Evolutionary conservation across 352 stramenopile genomes (phyloP).

Genomic region (Blastocystis sp.): DNA sequence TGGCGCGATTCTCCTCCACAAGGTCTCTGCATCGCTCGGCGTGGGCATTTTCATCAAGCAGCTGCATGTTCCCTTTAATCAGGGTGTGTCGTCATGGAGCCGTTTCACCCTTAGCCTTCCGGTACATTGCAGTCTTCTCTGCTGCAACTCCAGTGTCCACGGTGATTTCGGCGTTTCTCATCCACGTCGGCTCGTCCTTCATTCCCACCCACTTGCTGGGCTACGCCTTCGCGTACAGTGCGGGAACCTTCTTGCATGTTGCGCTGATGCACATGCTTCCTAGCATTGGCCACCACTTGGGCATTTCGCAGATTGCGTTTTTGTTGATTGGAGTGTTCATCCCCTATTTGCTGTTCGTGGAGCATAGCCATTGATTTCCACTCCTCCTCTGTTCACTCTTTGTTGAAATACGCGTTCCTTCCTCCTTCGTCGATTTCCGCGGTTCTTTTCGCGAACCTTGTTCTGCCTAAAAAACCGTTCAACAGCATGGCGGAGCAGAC

Average conservation of each 20-base stretch:
- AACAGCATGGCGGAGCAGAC: conserved; percentile 55
- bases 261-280: conserved; percentile 48
- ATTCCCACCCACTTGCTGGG: conserved; percentile 38
- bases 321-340: conserved; percentile 45
- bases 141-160: conserved; percentile 35
- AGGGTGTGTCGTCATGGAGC: not conserved
- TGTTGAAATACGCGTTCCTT: conserved; percentile 36
- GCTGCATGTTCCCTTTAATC: conserved; percentile 39
- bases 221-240: conserved; percentile 52
- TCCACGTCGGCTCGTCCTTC: conserved; percentile 1
- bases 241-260: conserved; percentile 48
- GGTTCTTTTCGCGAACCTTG: not conserved
- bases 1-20: conserved; percentile 44
- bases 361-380: conserved; percentile 32
- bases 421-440: not conserved
- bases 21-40: conserved; percentile 43
- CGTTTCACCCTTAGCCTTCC: not conserved
- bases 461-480: conserved; percentile 51
- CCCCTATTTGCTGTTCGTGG: conserved; percentile 49
- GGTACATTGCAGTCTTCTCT: conserved; percentile 24
- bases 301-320: conserved; percentile 15
- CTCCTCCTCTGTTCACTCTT: conserved; percentile 2
- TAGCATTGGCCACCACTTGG: conserved; percentile 36
- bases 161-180: conserved; percentile 26
- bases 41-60: conserved; percentile 59